phyloP scores from a whole-genome alignment of 768 basidiomycete species.

The Artomyces pyxidatus region DNA sequence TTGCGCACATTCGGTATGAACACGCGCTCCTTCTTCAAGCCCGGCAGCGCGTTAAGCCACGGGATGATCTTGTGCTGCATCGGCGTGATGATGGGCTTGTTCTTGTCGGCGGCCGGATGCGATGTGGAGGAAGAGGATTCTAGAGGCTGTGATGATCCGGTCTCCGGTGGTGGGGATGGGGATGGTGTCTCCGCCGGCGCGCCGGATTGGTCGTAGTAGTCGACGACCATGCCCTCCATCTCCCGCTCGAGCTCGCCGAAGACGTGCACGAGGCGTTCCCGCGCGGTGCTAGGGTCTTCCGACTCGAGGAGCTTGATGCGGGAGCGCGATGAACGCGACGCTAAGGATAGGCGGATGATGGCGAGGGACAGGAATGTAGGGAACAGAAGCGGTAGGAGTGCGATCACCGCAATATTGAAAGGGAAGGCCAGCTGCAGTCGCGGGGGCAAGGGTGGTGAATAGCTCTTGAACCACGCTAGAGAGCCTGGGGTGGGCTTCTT shows the following conservation, averaged over 20 bases:
- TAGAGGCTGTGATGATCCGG: no score
- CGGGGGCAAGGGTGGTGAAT: slow-evolving; percentile 7
- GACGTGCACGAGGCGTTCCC: slow-evolving; percentile 46
- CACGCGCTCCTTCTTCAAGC: slow-evolving; percentile 59
- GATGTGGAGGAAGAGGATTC: neutral
- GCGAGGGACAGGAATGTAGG: slow-evolving; percentile 48
- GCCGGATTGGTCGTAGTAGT: slow-evolving; percentile 40
- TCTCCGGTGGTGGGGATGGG: no score
- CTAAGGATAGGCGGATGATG: slow-evolving; percentile 49
- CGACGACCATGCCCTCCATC: slow-evolving; percentile 52
- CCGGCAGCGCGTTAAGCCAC: slow-evolving; percentile 59
- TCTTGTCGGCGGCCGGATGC: neutral
- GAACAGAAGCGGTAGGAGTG: slow-evolving; percentile 54
- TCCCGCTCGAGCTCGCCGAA: slow-evolving; percentile 51
- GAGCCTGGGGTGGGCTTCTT: slow-evolving; percentile 2
- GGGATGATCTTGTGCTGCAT: slow-evolving; percentile 49
- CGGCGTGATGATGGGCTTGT: slow-evolving; percentile 33
- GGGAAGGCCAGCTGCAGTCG: slow-evolving; percentile 38
- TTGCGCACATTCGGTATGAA: slow-evolving; percentile 55
- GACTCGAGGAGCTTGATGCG: slow-evolving; percentile 61
- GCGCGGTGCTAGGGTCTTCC: slow-evolving; percentile 32
- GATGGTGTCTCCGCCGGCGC: neutral
- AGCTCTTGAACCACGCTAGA: slow-evolving; percentile 8
- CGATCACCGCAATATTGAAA: slow-evolving; percentile 55
- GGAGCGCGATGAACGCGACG: slow-evolving; percentile 49